A percentile compares a stretch with the other conserved stretches of the same genome.
phyloP scores from a whole-genome alignment of 177 flowering plant species.

The Telopea speciosissima region DNA sequence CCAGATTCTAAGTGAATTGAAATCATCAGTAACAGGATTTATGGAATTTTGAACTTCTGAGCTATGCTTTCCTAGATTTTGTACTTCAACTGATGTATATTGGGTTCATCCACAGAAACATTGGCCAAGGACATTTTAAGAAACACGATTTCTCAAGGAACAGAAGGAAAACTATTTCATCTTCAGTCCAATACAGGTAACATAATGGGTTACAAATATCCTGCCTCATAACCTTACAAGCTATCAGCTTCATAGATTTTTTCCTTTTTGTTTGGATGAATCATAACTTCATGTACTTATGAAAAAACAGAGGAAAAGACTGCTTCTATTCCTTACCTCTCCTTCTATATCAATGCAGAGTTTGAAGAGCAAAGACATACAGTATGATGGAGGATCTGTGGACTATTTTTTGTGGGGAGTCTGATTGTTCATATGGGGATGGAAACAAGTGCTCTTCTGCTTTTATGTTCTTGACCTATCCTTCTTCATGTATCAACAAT shows the following conservation, averaged over 20 bases:
- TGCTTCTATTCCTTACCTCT: background rate
- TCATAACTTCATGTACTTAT: too few species aligned
- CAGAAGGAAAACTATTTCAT: background rate
- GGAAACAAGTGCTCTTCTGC: slow-evolving; percentile 25
- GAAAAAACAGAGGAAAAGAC: too few species aligned
- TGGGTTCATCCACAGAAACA: too few species aligned
- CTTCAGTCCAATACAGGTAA: background rate
- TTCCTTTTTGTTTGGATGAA: too few species aligned
- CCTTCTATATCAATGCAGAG: slow-evolving; percentile 8
- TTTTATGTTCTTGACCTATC: slow-evolving; percentile 16
- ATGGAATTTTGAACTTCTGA: too few species aligned
- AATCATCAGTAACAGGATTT: too few species aligned
- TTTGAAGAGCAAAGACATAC: slow-evolving; percentile 2
- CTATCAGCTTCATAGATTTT: background rate
- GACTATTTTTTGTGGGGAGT: slow-evolving; percentile 55
- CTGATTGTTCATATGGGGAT: slow-evolving; percentile 25
- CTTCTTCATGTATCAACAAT: slow-evolving; percentile 52
- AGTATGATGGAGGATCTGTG: slow-evolving; percentile 37
- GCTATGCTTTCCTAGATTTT: too few species aligned
- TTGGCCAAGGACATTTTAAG: too few species aligned
- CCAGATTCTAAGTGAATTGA: too few species aligned
- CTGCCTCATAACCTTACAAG: background rate
- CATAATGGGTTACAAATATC: background rate
- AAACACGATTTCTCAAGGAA: background rate
- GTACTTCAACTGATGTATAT: too few species aligned